These are phyloP conservation scores for Chrysosporium keratinophilum DNA, from an alignment of 2,329 filamentous ascomycete species.

Conservation along the genomic window DNA sequence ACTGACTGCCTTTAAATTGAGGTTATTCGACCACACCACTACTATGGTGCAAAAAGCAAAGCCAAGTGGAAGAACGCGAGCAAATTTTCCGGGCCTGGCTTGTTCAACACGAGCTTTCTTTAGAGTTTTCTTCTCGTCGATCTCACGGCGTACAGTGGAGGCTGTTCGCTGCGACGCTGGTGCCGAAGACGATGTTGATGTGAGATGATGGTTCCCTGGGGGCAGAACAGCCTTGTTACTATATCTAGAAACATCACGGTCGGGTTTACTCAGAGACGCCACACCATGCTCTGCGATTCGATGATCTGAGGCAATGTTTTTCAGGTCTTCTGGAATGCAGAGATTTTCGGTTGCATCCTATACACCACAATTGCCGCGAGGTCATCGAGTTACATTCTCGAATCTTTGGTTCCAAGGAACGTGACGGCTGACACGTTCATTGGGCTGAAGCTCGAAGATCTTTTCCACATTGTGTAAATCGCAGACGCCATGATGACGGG, in stretches of 20 bases:
- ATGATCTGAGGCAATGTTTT: neutral
- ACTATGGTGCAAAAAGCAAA: neutral
- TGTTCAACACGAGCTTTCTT: conserved; percentile 2
- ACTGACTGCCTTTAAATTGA: neutral
- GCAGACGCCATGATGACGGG: conserved; percentile 1
- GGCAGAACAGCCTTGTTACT: neutral
- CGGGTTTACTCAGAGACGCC: neutral
- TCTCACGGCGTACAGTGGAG: neutral
- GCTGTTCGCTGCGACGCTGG: neutral
- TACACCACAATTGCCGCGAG: neutral
- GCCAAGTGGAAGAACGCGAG: neutral
- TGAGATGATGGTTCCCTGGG: neutral
- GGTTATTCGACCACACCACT: neutral
- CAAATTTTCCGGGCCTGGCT: neutral
- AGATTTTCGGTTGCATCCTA: neutral
- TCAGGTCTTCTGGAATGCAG: neutral
- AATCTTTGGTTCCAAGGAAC: neutral
- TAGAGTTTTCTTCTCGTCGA: neutral
- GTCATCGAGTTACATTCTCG: conserved; percentile 5
- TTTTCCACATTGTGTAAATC: conserved; percentile 1
- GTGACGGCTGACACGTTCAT: neutral
- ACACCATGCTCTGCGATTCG: neutral
- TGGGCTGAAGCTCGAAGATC: conserved; percentile 8
- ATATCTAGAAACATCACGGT: neutral
- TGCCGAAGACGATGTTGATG: no score